Base-by-base conservation (phyloP, 148 eudicot species). In the Mesembryanthemum crystallinum region DNA sequence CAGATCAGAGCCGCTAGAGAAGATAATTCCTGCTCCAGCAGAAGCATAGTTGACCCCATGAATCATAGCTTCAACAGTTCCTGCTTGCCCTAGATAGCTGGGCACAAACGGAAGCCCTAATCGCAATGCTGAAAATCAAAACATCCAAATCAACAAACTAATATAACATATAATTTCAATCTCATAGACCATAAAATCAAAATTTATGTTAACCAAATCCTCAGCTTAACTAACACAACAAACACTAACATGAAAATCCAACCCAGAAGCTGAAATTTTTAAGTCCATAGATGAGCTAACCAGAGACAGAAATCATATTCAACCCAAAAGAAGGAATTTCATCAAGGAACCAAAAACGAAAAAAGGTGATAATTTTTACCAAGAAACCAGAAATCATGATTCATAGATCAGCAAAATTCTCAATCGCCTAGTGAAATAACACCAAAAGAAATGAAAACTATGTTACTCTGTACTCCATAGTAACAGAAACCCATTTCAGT, bases 31-130 rank as follows among this genome's bases (percentile, higher is more conserved):
- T 77, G 97, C 92, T 37, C 96, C 98, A 79, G 98, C 93, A 81
- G 98, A 94, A 68, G 98, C 98, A 76, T 92, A 94, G 79, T 94
- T 94, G 69, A 92, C 93, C 29, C 98, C 98, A 30, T 83, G 96
- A 59, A 82, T 74, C 98, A 94, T 89, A 74, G 85, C 89, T 37
- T 89, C 88, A 28, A 92, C 80, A 25, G 81, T 77, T 27, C 92
- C 89, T 18, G 83, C 76, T 76, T 82, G 92, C 28, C 92, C 94
- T 12, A 94, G 89, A 74, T 92, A 94, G 51, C 87, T 94, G 24
- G 97, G 92, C 72, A 92, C 94, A 72, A 89, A 85, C 43, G 98
- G 98, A 49, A 94, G 86, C 52, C 98, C 94, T 37, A 94, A 87
- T 77, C 76, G 79, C 79, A 84, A 64, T 17, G 98, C 98, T 94